Conservation (phyloP, 2,329 filamentous ascomycete genomes). For the Rutstroemia sp. region DNA sequence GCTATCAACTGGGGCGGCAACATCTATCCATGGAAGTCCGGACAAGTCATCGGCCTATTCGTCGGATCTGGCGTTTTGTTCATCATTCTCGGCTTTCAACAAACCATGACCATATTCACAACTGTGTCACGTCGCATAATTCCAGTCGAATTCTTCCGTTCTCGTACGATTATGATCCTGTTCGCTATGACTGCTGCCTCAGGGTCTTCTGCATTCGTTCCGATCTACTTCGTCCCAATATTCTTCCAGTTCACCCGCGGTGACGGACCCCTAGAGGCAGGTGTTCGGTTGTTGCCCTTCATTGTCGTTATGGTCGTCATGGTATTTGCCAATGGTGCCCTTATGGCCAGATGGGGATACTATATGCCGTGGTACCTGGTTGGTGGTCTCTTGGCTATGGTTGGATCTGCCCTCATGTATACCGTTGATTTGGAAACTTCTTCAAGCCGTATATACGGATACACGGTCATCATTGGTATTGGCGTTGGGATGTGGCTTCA, state of each 20-base stretch:
- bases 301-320: constrained; percentile 31
- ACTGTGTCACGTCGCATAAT: constrained; percentile 22
- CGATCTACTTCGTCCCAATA: constrained; percentile 38
- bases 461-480: constrained; percentile 32
- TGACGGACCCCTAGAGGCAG: constrained; percentile 39
- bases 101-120: constrained; percentile 27
- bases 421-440: constrained; percentile 26
- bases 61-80: constrained; percentile 38
- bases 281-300: constrained; percentile 32
- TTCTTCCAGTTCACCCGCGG: constrained; percentile 44
- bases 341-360: constrained; percentile 31
- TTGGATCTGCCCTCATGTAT: constrained; percentile 25
- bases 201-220: constrained; percentile 33
- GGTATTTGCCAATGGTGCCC: constrained; percentile 29
- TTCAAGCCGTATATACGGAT: constrained; percentile 25
- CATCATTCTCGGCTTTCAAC: constrained; percentile 16
- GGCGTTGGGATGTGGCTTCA: constrained; percentile 28
- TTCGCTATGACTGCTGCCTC: constrained; percentile 30
- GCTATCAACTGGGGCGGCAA: constrained; percentile 31
- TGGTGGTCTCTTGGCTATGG: constrained; percentile 27
- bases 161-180: constrained; percentile 30
- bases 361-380: constrained; percentile 35
- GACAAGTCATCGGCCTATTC: constrained; percentile 28
- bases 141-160: constrained; percentile 30
- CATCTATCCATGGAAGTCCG: constrained; percentile 25